Percentiles rank a stretch among this genome's conserved stretches.
phyloP scores from a whole-genome alignment of 1,284 basidiomycete genomes.

The Porogramme epimiltina region DNA sequence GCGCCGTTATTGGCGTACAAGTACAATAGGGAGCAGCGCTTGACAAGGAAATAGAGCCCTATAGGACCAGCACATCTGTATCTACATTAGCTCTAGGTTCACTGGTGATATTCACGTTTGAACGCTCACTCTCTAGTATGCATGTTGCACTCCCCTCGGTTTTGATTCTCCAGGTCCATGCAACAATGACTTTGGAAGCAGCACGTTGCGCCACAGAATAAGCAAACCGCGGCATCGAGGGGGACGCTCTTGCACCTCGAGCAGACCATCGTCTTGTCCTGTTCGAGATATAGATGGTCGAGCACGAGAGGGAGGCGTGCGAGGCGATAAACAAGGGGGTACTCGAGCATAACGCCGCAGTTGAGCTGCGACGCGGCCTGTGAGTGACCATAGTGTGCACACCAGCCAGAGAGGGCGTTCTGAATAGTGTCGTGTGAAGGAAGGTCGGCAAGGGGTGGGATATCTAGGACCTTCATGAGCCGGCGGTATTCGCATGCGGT shows the following conservation, averaged over 20 bases:
- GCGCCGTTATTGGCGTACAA: constrained; percentile 89
- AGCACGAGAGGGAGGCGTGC: constrained; percentile 81
- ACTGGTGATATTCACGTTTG: too few species aligned
- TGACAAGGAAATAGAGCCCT: constrained; percentile 91
- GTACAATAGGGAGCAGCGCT: constrained; percentile 91
- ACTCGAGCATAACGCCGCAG: constrained; percentile 79
- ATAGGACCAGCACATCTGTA: constrained; percentile 86
- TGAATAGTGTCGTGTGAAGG: constrained; percentile 82
- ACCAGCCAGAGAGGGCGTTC: constrained; percentile 81
- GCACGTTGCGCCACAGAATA: constrained; percentile 87
- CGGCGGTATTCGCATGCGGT: constrained; percentile 74
- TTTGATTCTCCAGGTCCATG: constrained; percentile 65
- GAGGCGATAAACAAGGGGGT: constrained; percentile 85
- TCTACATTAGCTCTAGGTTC: too few species aligned
- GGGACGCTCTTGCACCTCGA: constrained; percentile 81
- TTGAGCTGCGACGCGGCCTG: constrained; percentile 74
- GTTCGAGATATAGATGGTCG: constrained; percentile 79
- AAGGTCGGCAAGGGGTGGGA: constrained; percentile 78
- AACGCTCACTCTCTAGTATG: constrained; percentile 87
- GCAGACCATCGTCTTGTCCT: constrained; percentile 75
- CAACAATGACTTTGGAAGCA: constrained; percentile 97
- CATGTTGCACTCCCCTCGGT: constrained; percentile 90
- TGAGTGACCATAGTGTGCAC: constrained; percentile 77
- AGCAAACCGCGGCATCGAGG: constrained; percentile 86
- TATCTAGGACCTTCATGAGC: constrained; percentile 73